These are phyloP conservation scores for Hibiscus mutabilis DNA, from an alignment of 345 rosid species.

Conservation along the genomic window DNA sequence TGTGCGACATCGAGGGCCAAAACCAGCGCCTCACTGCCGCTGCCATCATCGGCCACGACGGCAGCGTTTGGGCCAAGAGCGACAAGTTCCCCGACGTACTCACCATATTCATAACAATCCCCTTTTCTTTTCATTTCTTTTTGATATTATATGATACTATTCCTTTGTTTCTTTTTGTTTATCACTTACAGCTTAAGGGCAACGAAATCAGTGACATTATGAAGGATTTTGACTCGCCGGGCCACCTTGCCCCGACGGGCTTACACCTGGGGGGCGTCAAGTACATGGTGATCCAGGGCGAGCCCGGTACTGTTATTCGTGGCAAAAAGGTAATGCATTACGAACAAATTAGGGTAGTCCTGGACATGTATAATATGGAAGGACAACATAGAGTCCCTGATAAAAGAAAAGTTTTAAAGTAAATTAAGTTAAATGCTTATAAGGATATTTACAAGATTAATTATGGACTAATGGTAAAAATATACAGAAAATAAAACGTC, in stretches of 20 bases:
- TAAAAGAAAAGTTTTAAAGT: no score
- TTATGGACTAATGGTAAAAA: no score
- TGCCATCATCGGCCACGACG: conserved; percentile 75
- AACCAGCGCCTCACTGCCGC: conserved; percentile 59
- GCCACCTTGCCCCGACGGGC: neutral
- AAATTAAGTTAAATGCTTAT: no score
- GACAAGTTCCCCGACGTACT: conserved; percentile 52
- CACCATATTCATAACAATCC: neutral
- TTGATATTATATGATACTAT: neutral
- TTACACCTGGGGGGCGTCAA: neutral
- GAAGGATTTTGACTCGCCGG: neutral
- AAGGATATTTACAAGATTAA: no score
- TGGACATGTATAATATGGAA: no score
- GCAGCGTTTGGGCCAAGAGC: conserved; percentile 89
- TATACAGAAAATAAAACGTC: no score
- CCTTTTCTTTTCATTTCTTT: neutral
- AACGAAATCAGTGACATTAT: neutral
- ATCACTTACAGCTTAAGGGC: neutral
- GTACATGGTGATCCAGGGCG: neutral
- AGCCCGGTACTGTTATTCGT: neutral
- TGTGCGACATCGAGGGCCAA: conserved; percentile 72
- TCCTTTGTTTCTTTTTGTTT: no score
- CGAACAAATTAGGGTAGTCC: no score
- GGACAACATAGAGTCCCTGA: no score
- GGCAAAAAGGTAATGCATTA: neutral